phyloP scores from a whole-genome alignment of 2,329 filamentous ascomycete genomes.

The Neonectria hederae region DNA sequence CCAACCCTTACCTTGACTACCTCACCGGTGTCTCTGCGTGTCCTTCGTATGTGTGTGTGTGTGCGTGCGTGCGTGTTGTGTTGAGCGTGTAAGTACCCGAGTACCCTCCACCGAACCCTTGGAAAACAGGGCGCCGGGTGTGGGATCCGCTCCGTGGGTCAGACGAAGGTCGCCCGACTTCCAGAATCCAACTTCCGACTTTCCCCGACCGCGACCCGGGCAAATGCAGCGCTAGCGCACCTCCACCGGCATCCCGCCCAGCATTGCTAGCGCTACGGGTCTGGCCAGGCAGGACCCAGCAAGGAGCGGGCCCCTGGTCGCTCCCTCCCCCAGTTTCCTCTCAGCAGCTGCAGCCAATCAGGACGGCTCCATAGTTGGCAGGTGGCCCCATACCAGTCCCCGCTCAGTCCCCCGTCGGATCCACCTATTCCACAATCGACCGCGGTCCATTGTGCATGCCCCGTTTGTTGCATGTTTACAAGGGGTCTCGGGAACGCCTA shows the following conservation, averaged over 20 bases:
- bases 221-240: constrained; percentile 32
- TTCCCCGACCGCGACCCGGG: constrained; percentile 33
- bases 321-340: constrained; percentile 16
- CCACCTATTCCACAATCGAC: constrained; percentile 9
- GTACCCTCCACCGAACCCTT: too few species aligned
- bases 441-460: background rate
- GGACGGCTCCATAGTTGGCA: background rate
- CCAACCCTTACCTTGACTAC: background rate
- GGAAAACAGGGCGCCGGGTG: background rate
- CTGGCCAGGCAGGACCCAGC: constrained; percentile 16
- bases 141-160: constrained; percentile 26
- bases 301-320: constrained; percentile 1
- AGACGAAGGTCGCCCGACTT: constrained; percentile 40
- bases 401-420: constrained; percentile 3
- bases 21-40: background rate
- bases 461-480: background rate
- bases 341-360: background rate
- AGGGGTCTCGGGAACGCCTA: constrained; percentile 42
- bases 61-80: background rate
- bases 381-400: background rate
- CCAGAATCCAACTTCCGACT: constrained; percentile 39
- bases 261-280: constrained; percentile 35
- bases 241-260: constrained; percentile 33
- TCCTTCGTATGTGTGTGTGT: too few species aligned
- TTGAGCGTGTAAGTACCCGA: background rate